phyloP scores from a whole-genome alignment of 306 rosid species.

The Carpinus viminea region DNA sequence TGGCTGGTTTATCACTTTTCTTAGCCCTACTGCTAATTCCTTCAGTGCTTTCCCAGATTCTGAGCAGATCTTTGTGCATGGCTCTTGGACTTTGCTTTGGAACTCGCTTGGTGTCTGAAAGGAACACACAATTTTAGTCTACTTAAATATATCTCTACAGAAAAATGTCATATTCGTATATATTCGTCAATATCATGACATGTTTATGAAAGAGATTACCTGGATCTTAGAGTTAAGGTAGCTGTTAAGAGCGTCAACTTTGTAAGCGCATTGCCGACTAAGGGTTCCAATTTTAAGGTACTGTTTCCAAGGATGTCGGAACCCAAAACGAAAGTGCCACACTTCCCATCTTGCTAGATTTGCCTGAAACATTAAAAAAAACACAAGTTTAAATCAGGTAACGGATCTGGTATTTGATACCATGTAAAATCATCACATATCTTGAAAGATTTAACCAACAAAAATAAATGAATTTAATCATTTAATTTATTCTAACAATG shows the following conservation, averaged over 20 bases:
- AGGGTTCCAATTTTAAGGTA: constrained; percentile 50
- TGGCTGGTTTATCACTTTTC: constrained; percentile 39
- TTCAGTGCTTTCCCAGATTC: constrained; percentile 43
- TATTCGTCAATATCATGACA: no score
- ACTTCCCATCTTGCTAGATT: constrained; percentile 70
- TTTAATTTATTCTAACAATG: neutral
- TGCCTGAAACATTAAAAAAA: constrained; percentile 20
- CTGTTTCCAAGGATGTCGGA: constrained; percentile 55
- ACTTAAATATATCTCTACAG: no score
- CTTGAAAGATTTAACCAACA: no score
- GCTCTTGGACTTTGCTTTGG: constrained; percentile 35
- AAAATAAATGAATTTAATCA: no score
- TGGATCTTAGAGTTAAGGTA: constrained; percentile 31
- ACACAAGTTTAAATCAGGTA: no score
- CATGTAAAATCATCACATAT: no score
- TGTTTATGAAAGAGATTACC: constrained; percentile 4
- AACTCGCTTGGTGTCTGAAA: constrained; percentile 29
- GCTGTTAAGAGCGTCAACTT: constrained; percentile 43
- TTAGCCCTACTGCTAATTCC: constrained; percentile 33
- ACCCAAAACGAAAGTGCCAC: constrained; percentile 45
- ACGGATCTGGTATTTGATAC: no score
- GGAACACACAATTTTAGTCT: neutral
- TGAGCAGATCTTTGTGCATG: constrained; percentile 39
- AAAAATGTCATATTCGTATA: no score
- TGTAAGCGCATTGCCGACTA: constrained; percentile 48